A percentile compares a stretch with the other conserved stretches of the same genome.
Conservation (phyloP, 202 grass and related monocot genomes). For the Brachypodium distachyon region DNA sequence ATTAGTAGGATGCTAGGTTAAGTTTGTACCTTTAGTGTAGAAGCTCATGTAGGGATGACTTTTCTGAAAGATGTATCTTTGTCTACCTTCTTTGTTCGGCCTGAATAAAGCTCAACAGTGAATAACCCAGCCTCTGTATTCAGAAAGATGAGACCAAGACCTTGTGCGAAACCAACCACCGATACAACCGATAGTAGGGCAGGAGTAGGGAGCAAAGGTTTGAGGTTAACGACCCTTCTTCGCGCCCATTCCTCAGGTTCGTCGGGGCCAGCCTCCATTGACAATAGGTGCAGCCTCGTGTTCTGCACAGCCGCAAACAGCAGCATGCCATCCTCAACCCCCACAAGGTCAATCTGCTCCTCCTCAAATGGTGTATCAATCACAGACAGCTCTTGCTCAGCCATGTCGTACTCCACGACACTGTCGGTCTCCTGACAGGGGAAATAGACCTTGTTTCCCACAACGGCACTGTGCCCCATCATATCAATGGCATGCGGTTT, state of each 20-base stretch:
- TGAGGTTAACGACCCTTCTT: not conserved
- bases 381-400: not conserved
- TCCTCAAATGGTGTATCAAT: not conserved
- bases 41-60: not conserved
- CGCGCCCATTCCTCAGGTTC: not conserved
- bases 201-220: not conserved
- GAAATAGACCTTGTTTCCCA: not conserved
- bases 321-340: not conserved
- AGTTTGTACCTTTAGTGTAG: not conserved
- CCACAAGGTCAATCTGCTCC: not conserved
- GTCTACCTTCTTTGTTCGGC: not conserved
- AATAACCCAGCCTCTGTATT: not conserved
- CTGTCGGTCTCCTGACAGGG: not conserved
- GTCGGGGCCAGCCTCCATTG: too few species aligned
- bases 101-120: not conserved
- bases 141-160: not conserved
- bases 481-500: not conserved
- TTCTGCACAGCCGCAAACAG: not conserved
- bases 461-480: not conserved
- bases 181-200: not conserved
- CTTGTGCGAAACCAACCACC: not conserved
- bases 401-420: not conserved
- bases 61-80: not conserved
- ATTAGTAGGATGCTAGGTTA: not conserved
- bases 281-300: not conserved